Conservation (phyloP, 73 alveolate genomes). For the Breviolum minutum region DNA sequence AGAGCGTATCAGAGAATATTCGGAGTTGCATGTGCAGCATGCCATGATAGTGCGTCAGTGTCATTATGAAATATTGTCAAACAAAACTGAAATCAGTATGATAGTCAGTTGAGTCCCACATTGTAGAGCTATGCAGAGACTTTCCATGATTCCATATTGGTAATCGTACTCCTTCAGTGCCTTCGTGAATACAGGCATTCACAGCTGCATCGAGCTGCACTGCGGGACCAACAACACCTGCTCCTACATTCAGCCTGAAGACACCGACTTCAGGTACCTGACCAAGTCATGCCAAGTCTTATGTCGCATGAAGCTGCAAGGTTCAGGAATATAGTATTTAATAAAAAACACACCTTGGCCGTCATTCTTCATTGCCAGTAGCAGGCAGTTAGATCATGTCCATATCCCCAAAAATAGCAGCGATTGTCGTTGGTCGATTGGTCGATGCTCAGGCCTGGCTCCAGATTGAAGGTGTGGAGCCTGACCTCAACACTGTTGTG, state of each 20-base stretch:
- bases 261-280: slow-evolving; percentile 27
- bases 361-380: background rate
- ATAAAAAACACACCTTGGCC: background rate
- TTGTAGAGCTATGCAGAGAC: too few species aligned
- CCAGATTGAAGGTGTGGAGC: background rate
- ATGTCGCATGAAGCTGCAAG: background rate
- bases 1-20: too few species aligned
- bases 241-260: slow-evolving; percentile 28
- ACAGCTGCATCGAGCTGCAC: slow-evolving; percentile 21
- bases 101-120: too few species aligned
- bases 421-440: too few species aligned
- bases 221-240: slow-evolving; percentile 31
- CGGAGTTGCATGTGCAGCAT: too few species aligned
- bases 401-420: too few species aligned
- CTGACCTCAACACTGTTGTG: background rate
- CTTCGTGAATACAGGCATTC: background rate
- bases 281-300: background rate
- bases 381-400: background rate
- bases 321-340: background rate
- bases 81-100: too few species aligned
- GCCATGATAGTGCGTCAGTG: too few species aligned
- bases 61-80: too few species aligned
- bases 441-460: background rate
- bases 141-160: background rate
- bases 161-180: background rate